Evolutionary conservation across 75 land plant genomes (phyloP).

Genomic region (Pseudotsuga menziesii): DNA sequence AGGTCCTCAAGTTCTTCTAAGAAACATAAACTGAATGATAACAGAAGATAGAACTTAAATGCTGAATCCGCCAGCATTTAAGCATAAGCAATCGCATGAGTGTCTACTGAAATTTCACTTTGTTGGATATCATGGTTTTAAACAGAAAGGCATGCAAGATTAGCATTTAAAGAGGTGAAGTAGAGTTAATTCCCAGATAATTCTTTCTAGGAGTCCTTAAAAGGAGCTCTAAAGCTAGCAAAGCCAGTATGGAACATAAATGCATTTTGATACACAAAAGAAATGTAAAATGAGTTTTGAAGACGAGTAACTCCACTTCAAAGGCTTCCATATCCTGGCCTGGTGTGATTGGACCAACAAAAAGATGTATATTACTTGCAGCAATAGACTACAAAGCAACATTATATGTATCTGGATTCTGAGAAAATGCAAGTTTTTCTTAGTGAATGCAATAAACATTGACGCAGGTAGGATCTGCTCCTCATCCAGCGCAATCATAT

Average conservation of each 20-base stretch:
- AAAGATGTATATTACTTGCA: not conserved
- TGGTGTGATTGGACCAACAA: not conserved
- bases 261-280: not conserved
- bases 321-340: slow-evolving; percentile 7
- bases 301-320: not conserved
- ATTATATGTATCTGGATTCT: too few relatives aligned
- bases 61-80: not conserved
- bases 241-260: not conserved
- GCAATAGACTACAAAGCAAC: not conserved
- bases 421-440: too few relatives aligned
- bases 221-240: not conserved
- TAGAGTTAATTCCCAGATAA: not conserved
- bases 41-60: not conserved
- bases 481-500: not conserved
- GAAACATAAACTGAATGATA: not conserved
- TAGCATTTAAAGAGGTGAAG: not conserved
- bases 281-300: not conserved
- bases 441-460: not conserved
- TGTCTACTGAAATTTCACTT: not conserved
- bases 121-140: not conserved
- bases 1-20: not conserved
- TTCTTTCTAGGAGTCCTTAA: not conserved
- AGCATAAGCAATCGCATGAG: not conserved
- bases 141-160: not conserved
- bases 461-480: not conserved